Evolutionary conservation across 495 filamentous ascomycete species (phyloP), one percentile per base, ranked within the genome.

Genomic region (Neurospora hispaniola): DNA sequence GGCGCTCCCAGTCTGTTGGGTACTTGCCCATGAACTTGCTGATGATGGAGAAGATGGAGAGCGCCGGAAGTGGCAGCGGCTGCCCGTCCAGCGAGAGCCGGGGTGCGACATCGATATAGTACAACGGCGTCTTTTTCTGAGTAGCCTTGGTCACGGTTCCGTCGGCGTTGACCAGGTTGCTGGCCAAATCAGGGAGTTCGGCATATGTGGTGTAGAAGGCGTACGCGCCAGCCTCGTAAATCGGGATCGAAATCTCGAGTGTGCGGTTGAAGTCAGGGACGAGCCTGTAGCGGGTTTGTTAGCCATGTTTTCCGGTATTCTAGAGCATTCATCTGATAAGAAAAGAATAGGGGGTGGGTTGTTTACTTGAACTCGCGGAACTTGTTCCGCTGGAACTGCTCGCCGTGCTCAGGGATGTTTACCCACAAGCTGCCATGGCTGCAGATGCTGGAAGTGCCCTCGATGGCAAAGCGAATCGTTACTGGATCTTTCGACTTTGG

Each of bases 21-120:
- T 93, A 96, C 77, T 90, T 89, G 44, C 96, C 96, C 92, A 99
- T 95, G 85, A 97, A 97, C 82, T 98, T 99, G 71, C 94, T 97
- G 72, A 98, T 91, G 43, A 95, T 85, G n/a, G 96, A 98, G 81
- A 95, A 96, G 62, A 97, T 89, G 0, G 94, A 96, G 9, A 99
- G 85, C 0, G 96, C 92, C 75, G 93, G 90, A 71, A 98, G 85
- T 8, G 96, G 93, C 76, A 98, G 80, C 9, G 88, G 84, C 23
- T 85, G 84, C 44, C 89, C 87, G 16, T 90, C 88, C 23, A 98
- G 85, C 10, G 89, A 87, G 75, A 99, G 86, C n/a, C 85, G 86
- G 2, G 96, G 96, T 9, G 90, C 90, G 5, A 99, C 94, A 84
- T 98, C 94, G 80, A 99, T 94, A 82, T 97, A 98, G 81, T 94